Base-by-base conservation (phyloP, 257 asterid genomes). In the Phtheirospermum japonicum region DNA sequence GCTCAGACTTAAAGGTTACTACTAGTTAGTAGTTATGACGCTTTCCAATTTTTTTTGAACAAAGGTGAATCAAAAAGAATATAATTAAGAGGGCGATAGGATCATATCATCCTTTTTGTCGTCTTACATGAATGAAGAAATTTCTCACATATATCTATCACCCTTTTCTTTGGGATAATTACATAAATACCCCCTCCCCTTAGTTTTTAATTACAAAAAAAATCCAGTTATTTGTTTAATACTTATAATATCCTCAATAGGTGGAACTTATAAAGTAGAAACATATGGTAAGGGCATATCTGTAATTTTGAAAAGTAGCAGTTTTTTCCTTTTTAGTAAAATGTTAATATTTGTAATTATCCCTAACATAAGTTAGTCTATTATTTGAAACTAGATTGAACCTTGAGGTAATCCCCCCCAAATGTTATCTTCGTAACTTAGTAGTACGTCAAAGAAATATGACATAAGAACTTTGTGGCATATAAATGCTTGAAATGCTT, bases 1-100 rank as follows among this genome's bases (percentile, higher is more conserved):
- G 14, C 58, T 73, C 87, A 13, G 95, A 85, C 71, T 69, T 90
- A 4, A 77, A 85, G 96, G 96, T 90, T 54, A 13, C 13, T 31
- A 30, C 62, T 39, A n/a, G n/a, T n/a, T n/a, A n/a, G n/a, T n/a
- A n/a, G n/a, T n/a, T n/a, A n/a, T n/a, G n/a, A n/a, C n/a, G n/a
- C n/a, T n/a, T n/a, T 14, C 20, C 28, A 20, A 11, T 57, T 42
- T 54, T 26, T 42, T 54, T n/a, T 23, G n/a, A 48, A 54, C 13
- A 64, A 9, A 39, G 46, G 0, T 6, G 14, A 39, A 39, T 39
- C 2, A 4, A 39, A 2, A 57, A 30, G 67, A 9, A 40, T 42
- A 55, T 20, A 33, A 67, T n/a, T 40, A 50, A 34, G 60, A 26
- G 43, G 45, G 31, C 37, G 42, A 53, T n/a, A n/a, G n/a, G n/a